Evolutionary conservation across 768 basidiomycete species (phyloP).

Genomic region (Termitomyces sp.): DNA sequence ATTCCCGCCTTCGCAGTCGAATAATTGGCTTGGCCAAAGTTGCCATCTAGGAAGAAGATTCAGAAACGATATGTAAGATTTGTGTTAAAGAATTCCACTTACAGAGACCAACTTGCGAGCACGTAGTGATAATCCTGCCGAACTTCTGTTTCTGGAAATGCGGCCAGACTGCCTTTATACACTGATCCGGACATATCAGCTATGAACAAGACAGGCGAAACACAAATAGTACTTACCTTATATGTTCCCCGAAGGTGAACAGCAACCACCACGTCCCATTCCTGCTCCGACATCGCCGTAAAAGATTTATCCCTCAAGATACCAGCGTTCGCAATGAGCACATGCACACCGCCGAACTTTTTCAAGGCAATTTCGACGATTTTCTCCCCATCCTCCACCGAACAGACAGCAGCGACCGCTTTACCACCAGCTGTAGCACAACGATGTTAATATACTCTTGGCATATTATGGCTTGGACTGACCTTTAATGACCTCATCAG

Average conservation of each 20-base stretch:
- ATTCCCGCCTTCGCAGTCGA: constrained; percentile 92
- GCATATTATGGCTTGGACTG: constrained; percentile 10
- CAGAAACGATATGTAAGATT: background rate
- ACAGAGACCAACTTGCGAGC: constrained; percentile 92
- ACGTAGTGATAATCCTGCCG: constrained; percentile 93
- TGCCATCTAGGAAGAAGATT: constrained; percentile 65
- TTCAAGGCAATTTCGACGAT: constrained; percentile 87
- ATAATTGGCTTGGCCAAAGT: constrained; percentile 96
- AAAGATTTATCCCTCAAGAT: constrained; percentile 94
- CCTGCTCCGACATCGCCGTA: constrained; percentile 80
- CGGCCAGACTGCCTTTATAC: constrained; percentile 94
- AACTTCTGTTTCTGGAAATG: constrained; percentile 95
- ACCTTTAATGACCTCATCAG: constrained; percentile 84
- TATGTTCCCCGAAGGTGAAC: constrained; percentile 90
- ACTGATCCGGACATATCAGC: constrained; percentile 38
- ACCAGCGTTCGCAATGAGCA: constrained; percentile 91
- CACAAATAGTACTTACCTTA: constrained; percentile 60
- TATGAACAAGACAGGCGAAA: background rate
- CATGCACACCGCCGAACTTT: constrained; percentile 84
- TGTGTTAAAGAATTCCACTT: constrained; percentile 25
- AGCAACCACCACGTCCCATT: constrained; percentile 91
- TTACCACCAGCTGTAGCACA: constrained; percentile 73
- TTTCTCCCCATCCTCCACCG: constrained; percentile 87
- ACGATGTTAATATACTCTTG: background rate
- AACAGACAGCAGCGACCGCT: constrained; percentile 77